phyloP scores from a whole-genome alignment of 371 early-diverging fungal genomes.

The Mucor circinelloides region DNA sequence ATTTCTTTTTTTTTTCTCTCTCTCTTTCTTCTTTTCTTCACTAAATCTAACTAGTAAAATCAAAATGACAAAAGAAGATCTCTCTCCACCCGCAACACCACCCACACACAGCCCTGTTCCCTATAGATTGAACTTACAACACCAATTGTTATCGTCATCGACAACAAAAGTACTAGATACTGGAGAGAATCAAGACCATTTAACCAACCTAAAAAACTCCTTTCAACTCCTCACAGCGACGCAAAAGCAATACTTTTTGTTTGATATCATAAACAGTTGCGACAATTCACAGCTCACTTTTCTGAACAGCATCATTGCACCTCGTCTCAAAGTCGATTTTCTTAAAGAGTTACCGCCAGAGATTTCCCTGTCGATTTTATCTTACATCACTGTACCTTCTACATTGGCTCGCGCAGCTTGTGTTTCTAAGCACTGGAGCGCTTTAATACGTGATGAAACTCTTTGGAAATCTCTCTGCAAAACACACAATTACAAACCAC shows the following conservation, averaged over 20 bases:
- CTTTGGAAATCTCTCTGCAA: conserved; percentile 48
- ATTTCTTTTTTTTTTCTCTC: conserved; percentile 4
- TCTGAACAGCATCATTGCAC: conserved; percentile 60
- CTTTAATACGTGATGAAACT: conserved; percentile 62
- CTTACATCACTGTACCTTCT: conserved; percentile 62
- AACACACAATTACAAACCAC: conserved; percentile 31
- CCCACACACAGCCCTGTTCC: conserved; percentile 36
- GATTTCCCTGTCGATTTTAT: conserved; percentile 69
- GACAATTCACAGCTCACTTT: conserved; percentile 58
- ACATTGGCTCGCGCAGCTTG: conserved; percentile 71
- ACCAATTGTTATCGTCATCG: conserved; percentile 3
- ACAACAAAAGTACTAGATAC: neutral
- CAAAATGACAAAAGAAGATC: conserved; percentile 25
- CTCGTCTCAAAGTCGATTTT: conserved; percentile 80
- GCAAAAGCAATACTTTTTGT: conserved; percentile 44
- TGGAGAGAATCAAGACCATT: conserved; percentile 33
- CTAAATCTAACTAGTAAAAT: neutral
- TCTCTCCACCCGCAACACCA: conserved; percentile 53
- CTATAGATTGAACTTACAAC: conserved; percentile 14
- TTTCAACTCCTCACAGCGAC: conserved; percentile 41
- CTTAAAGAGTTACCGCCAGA: conserved; percentile 76
- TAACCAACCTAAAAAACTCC: conserved; percentile 34
- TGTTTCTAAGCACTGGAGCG: conserved; percentile 77
- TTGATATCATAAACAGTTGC: conserved; percentile 55
- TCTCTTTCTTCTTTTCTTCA: neutral